Evolutionary conservation across 805 yeast species (phyloP), one percentile per base, ranked within the genome.

Genomic region (Naumovozyma castellii): DNA sequence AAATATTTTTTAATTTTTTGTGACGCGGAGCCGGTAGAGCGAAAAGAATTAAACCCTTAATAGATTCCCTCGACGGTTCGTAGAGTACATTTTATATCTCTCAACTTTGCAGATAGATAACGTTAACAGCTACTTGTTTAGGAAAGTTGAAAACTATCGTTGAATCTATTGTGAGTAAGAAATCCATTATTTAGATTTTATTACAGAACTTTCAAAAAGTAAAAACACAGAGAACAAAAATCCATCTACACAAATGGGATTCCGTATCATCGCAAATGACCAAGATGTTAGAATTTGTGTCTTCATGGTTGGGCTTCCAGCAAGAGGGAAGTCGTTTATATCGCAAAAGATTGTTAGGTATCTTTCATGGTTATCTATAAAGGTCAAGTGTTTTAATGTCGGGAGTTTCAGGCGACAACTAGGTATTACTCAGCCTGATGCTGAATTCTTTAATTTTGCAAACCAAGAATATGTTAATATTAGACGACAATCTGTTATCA

Each of bases 321-420:
- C 92, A 12, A 73, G 97, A 42, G 98, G 98, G 3, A 92, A 92
- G 61, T 83, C 95, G 3, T 79, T 87, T 61, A 90, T 92, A 46
- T 87, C 97, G 2, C 95, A 87, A 57, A 92, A 90, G 59, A 82
- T 92, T 39, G 95, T 90, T 25, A 73, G 97, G 35, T 92, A 90
- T 56, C 70, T 92, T 39, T 78, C 87, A 27, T 92, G 98, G 98
- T 71, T 90, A 31, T 82, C 94, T 2, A 83, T 92, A 41, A 76
- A 75, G 44, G 84, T 95, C 19, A 80, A 79, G 56, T 81, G 87
- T 42, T 92, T 92, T 66, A 87, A 86, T 56, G 95, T 90, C 15
- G 95, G 97, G 10, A 71, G 71, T 30, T 88, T 85, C 59, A 73
- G 97, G 46, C 75, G 96, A 35, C 66, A 74, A 44, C 67, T 67